Conservation (phyloP, 257 asterid species). For the Ilex aquifolium region DNA sequence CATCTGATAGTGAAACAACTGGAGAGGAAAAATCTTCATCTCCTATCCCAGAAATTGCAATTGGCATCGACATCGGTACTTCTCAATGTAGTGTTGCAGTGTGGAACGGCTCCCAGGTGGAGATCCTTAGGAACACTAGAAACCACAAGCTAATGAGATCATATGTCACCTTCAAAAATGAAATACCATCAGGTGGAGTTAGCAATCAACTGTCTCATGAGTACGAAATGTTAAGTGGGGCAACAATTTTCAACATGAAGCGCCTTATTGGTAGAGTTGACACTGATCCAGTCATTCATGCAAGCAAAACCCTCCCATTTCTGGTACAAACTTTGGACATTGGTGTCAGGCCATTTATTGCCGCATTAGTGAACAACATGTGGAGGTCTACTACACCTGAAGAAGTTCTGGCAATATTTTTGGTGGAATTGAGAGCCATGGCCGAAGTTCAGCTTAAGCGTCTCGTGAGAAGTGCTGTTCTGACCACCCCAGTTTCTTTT, state of each 20-base stretch:
- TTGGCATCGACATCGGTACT: slow-evolving; percentile 89
- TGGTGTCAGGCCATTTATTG: slow-evolving; percentile 75
- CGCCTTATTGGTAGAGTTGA: slow-evolving; percentile 79
- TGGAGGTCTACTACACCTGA: slow-evolving; percentile 91
- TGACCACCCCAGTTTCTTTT: slow-evolving; percentile 71
- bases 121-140: slow-evolving; percentile 61
- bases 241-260: slow-evolving; percentile 72
- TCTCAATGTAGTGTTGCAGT: slow-evolving; percentile 82
- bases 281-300: slow-evolving; percentile 72
- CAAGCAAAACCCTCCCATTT: slow-evolving; percentile 79
- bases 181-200: slow-evolving; percentile 63
- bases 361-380: slow-evolving; percentile 69
- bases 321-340: slow-evolving; percentile 68
- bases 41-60: slow-evolving; percentile 48
- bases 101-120: slow-evolving; percentile 71
- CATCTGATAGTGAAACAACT: slow-evolving; percentile 75
- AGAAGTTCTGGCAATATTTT: slow-evolving; percentile 81
- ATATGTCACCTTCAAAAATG: slow-evolving; percentile 63
- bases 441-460: slow-evolving; percentile 64
- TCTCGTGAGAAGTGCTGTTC: slow-evolving; percentile 48
- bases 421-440: slow-evolving; percentile 61
- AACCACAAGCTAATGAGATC: slow-evolving; percentile 60
- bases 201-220: slow-evolving; percentile 62
- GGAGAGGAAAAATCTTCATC: slow-evolving; percentile 62
- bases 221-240: slow-evolving; percentile 71